Percentiles rank a stretch among this genome's conserved stretches.
These are phyloP conservation scores for Mycena olivaceomarginata DNA, from an alignment of 768 basidiomycete genomes.

Conservation along the genomic window DNA sequence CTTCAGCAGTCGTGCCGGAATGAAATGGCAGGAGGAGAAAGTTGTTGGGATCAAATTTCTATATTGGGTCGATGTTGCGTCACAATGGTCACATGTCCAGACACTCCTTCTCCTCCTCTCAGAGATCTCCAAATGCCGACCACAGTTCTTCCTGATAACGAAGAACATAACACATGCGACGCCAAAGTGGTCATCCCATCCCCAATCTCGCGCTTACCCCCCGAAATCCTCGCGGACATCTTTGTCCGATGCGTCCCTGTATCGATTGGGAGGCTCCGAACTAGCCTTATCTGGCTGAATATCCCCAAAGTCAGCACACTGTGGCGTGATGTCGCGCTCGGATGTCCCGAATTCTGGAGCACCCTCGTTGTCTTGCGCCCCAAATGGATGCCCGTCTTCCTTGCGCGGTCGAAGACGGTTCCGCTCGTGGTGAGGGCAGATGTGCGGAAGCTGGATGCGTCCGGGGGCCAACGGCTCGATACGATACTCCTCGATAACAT, in stretches of 20 bases:
- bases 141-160: too few species aligned
- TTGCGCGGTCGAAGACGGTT: slow-evolving; percentile 38
- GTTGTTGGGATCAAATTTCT: too few species aligned
- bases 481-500: slow-evolving; percentile 26
- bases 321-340: slow-evolving; percentile 43
- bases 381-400: slow-evolving; percentile 41
- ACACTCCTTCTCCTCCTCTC: too few species aligned
- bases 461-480: slow-evolving; percentile 1
- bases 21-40: too few species aligned
- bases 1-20: too few species aligned
- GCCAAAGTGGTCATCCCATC: too few species aligned
- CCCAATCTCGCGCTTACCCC: slow-evolving; percentile 34
- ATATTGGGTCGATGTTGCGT: too few species aligned
- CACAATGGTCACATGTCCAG: too few species aligned
- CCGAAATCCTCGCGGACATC: slow-evolving; percentile 43
- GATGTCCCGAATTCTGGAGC: slow-evolving; percentile 43
- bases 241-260: slow-evolving; percentile 43
- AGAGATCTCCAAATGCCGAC: too few species aligned
- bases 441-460: slow-evolving; percentile 13
- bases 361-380: slow-evolving; percentile 38
- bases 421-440: slow-evolving; percentile 41
- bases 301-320: slow-evolving; percentile 32
- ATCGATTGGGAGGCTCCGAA: neutral
- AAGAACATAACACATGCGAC: too few species aligned
- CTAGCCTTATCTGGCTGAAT: slow-evolving; percentile 39